Conservation (phyloP, 2,329 filamentous ascomycete species). For the Fusarium nodosum region DNA sequence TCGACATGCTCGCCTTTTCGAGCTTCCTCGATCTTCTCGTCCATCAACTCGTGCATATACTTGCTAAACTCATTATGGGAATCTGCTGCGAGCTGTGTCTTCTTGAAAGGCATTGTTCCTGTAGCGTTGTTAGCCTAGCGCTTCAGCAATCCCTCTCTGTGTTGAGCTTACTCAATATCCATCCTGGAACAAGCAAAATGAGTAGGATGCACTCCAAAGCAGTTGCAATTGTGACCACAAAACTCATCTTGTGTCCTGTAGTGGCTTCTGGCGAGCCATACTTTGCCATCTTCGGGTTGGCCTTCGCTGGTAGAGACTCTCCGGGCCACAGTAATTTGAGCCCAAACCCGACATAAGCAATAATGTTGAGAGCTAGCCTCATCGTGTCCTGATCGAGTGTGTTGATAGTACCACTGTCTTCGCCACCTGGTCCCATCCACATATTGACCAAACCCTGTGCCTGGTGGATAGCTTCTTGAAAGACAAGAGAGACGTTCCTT, state of each 20-base stretch:
- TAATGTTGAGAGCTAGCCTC: slow-evolving; percentile 69
- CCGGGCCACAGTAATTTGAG: slow-evolving; percentile 73
- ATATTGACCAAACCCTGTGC: slow-evolving; percentile 70
- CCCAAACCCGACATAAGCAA: slow-evolving; percentile 79
- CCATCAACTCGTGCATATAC: slow-evolving; percentile 78
- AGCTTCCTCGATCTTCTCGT: slow-evolving; percentile 67
- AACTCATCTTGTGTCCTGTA: slow-evolving; percentile 72
- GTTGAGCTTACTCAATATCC: slow-evolving; percentile 64
- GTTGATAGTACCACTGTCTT: slow-evolving; percentile 60
- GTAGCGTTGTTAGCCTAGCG: slow-evolving; percentile 19
- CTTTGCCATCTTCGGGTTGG: slow-evolving; percentile 62
- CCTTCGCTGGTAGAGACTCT: slow-evolving; percentile 62
- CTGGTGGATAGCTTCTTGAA: slow-evolving; percentile 72
- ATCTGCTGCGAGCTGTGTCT: slow-evolving; percentile 64
- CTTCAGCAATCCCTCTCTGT: background rate
- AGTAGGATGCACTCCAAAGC: slow-evolving; percentile 74
- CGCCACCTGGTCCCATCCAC: slow-evolving; percentile 62
- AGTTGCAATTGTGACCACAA: slow-evolving; percentile 71
- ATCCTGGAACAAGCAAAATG: slow-evolving; percentile 71
- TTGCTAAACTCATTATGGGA: slow-evolving; percentile 73
- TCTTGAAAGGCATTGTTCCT: slow-evolving; percentile 65
- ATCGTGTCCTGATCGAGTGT: slow-evolving; percentile 75
- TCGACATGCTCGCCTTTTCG: slow-evolving; percentile 55
- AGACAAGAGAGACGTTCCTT: slow-evolving; percentile 78
- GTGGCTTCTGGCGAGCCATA: slow-evolving; percentile 62